Percentiles rank a stretch among this genome's conserved stretches.
Evolutionary conservation across 176 grass and related monocot genomes (phyloP).

Genomic region (Otatea glauca): DNA sequence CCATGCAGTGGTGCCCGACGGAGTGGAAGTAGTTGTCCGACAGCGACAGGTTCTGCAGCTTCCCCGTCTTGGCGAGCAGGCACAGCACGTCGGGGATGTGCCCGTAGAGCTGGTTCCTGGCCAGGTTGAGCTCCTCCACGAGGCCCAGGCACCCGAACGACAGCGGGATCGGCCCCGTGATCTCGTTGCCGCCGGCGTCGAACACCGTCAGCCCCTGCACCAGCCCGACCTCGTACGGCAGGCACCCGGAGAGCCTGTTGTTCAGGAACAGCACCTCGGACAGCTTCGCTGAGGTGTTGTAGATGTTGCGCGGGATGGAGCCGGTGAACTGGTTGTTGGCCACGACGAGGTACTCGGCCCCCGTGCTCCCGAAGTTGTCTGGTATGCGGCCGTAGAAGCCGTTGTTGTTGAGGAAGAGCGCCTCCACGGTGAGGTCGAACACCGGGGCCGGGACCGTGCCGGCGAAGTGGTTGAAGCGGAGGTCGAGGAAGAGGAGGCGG

Average conservation of each 20-base stretch:
- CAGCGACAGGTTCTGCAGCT: conserved; percentile 70
- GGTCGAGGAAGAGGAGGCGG: conserved; percentile 69
- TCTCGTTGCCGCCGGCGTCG: conserved; percentile 65
- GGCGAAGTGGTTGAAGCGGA: conserved; percentile 68
- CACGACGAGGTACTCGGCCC: conserved; percentile 66
- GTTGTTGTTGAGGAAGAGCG: conserved; percentile 92
- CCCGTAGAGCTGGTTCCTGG: conserved; percentile 69
- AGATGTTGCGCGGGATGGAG: conserved; percentile 59
- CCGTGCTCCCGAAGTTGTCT: conserved; percentile 52
- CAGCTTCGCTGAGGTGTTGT: conserved; percentile 55
- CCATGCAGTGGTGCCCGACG: conserved; percentile 58
- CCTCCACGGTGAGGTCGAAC: conserved; percentile 57
- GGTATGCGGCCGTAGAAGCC: conserved; percentile 57
- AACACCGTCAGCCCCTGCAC: conserved; percentile 59
- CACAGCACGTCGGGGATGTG: conserved; percentile 73
- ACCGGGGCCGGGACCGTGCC: conserved; percentile 52
- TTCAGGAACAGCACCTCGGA: conserved; percentile 86
- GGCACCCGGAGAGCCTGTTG: conserved; percentile 74
- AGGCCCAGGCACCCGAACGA: conserved; percentile 73
- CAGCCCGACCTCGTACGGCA: conserved; percentile 74
- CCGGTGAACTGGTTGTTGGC: conserved; percentile 85
- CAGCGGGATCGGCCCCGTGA: conserved; percentile 72
- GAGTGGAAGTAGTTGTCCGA: conserved; percentile 81
- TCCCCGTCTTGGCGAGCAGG: conserved; percentile 56
- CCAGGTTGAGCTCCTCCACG: conserved; percentile 70